Conservation (phyloP, 169 alveolate species). For the Plasmodium gaboni region DNA sequence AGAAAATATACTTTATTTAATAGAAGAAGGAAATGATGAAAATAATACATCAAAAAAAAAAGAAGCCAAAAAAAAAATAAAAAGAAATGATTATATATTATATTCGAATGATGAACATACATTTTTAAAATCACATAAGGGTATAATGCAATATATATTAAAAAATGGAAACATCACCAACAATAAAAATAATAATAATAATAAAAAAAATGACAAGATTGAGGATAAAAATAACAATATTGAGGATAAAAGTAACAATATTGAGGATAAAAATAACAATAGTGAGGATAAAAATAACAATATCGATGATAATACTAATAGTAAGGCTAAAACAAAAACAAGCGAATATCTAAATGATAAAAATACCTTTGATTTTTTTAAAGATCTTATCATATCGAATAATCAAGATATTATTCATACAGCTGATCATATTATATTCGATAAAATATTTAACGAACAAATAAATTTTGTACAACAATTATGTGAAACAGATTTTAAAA, state of each 20-base stretch:
- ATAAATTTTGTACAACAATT: constrained; percentile 58
- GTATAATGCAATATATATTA: constrained; percentile 47
- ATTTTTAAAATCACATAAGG: constrained; percentile 49
- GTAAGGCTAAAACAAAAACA: neutral
- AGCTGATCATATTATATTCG: constrained; percentile 30
- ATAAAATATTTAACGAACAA: constrained; percentile 73
- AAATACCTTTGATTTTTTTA: constrained; percentile 38
- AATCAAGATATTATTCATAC: constrained; percentile 11
- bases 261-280: no score
- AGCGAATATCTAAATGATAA: constrained; percentile 1
- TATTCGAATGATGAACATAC: constrained; percentile 40
- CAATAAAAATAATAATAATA: constrained; percentile 1
- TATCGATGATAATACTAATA: constrained; percentile 6
- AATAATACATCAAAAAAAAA: neutral
- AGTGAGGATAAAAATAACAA: no score
- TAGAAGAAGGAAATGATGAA: constrained; percentile 16
- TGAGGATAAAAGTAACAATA: no score
- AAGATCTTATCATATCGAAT: constrained; percentile 54
- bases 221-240: no score
- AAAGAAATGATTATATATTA: constrained; percentile 43
- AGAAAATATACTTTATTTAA: constrained; percentile 17
- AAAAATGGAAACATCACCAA: neutral
- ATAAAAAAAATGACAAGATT: no score
- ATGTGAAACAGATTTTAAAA: constrained; percentile 30
- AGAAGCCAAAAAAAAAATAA: neutral